Percentiles rank a stretch among this genome's conserved stretches.
These are phyloP conservation scores for Limonium bicolor DNA, from an alignment of 148 eudicot species.

Conservation along the genomic window DNA sequence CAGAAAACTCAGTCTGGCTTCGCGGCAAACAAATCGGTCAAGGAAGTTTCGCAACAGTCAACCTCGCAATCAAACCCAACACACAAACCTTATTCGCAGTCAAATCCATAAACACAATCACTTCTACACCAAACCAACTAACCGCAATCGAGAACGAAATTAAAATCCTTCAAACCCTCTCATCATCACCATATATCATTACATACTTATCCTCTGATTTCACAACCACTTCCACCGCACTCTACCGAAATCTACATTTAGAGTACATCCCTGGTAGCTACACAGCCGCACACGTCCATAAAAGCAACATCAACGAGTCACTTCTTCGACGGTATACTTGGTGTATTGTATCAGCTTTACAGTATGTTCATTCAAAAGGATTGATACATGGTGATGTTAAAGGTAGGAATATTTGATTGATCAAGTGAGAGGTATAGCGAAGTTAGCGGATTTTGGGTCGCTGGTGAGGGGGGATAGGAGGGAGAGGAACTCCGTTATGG, in stretches of 20 bases:
- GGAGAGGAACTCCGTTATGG: conserved; percentile 42
- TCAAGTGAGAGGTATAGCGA: conserved; percentile 17
- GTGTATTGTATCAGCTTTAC: conserved; percentile 38
- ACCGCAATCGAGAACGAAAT: conserved; percentile 56
- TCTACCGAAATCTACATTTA: conserved; percentile 32
- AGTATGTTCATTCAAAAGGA: conserved; percentile 26
- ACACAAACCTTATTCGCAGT: conserved; percentile 44
- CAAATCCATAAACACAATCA: conserved; percentile 28
- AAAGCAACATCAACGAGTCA: conserved; percentile 11
- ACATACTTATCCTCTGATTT: conserved; percentile 32
- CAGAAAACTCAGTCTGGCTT: conserved; percentile 18
- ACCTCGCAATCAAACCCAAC: conserved; percentile 18
- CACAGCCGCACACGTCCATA: background rate
- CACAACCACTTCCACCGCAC: background rate
- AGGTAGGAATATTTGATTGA: conserved; percentile 51
- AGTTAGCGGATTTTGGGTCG: conserved; percentile 71
- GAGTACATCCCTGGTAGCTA: conserved; percentile 66
- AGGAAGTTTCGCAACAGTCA: conserved; percentile 55
- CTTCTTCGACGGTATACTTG: conserved; percentile 26
- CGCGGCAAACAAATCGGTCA: conserved; percentile 42
- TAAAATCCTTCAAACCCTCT: conserved; percentile 22
- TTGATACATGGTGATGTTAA: conserved; percentile 74
- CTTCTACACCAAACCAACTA: conserved; percentile 7
- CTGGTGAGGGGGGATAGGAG: conserved; percentile 7
- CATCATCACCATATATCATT: conserved; percentile 48